Conservation (phyloP, 495 filamentous ascomycete species). For the Trichocladium antarcticum region DNA sequence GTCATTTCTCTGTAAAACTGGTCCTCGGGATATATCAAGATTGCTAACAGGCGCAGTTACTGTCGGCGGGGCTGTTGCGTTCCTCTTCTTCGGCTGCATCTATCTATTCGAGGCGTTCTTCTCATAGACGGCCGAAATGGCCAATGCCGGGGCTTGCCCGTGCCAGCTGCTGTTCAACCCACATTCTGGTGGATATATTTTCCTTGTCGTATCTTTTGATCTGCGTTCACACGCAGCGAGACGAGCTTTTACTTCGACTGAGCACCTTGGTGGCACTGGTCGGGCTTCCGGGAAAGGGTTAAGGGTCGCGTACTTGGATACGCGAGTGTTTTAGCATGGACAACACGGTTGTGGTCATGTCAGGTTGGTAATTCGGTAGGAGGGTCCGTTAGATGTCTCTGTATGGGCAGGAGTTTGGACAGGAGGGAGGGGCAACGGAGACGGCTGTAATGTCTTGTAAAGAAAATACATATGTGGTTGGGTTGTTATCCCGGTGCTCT, state of each 20-base stretch:
- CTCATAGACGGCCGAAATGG: constrained; percentile 18
- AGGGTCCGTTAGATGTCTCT: not conserved
- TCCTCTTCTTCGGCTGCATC: constrained; percentile 81
- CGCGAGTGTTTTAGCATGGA: not conserved
- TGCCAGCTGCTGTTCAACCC: constrained; percentile 7
- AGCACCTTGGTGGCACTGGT: not conserved
- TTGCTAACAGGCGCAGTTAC: constrained; percentile 55
- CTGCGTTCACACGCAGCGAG: constrained; percentile 1
- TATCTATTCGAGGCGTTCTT: constrained; percentile 77
- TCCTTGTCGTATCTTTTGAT: constrained; percentile 17
- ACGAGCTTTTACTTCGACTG: constrained; percentile 4
- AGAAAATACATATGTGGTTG: not conserved
- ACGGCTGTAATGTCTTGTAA: constrained; percentile 1
- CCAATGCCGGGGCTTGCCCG: constrained; percentile 4
- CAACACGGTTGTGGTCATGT: not conserved
- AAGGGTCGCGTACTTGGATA: not conserved
- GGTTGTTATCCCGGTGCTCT: not conserved
- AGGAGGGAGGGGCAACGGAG: not conserved
- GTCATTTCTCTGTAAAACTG: constrained; percentile 28
- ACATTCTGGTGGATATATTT: not conserved
- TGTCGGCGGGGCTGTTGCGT: constrained; percentile 83
- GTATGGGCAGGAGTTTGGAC: constrained; percentile 4
- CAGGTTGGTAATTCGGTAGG: not conserved
- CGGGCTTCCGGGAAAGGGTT: not conserved
- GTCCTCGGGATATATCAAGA: not conserved